Evolutionary conservation across 352 stramenopile species (phyloP), one percentile per base, ranked within the genome.

Genomic region (Phytopythium chamaehyphon): DNA sequence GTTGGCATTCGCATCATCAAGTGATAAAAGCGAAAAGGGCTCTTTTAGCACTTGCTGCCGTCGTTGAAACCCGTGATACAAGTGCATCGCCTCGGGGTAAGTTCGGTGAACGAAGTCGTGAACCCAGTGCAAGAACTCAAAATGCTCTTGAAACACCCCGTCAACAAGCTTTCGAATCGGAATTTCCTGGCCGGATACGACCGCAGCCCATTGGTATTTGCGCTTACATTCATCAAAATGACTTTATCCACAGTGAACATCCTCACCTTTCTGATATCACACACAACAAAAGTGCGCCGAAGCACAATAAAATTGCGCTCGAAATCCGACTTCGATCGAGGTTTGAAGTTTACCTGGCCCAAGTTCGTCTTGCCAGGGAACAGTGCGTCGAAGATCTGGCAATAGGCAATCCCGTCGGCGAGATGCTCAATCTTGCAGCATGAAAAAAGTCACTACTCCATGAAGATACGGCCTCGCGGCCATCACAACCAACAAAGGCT

Each of bases 61-160:
- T 1, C 76, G 61, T 37, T 78, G 67, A 53, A 86, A 86, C 0
- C 68, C 79, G 22, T 77, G 54, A 39, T 84, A 83, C 33, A 70
- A 79, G 35, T 67, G 66, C 26, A 78, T 64, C 6, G 73, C 71
- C 16, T 88, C 74, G 11, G 73, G 76, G 44, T 74, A 88, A 19
- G 66, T 90, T 47, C 78, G 74, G 44, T 87, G 74, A n/a, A 84
- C 76, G 54, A 89, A 86, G 55, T 91, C 77, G 45, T 91, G 80
- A 21, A 91, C 54, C 81, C 81, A 91, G 52, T 91, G 76, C 42
- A 91, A 65, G 40, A 91, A 89, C 54, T 89, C 77, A 51, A 91
- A 89, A 60, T 91, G 81, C 52, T 89, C 81, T 28, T 91, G 81
- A 50, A 91, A 91, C 11, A 89, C 58, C 15, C 81, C 81, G 18